phyloP scores from a whole-genome alignment of 768 basidiomycete genomes.

The Calocybe indica region DNA sequence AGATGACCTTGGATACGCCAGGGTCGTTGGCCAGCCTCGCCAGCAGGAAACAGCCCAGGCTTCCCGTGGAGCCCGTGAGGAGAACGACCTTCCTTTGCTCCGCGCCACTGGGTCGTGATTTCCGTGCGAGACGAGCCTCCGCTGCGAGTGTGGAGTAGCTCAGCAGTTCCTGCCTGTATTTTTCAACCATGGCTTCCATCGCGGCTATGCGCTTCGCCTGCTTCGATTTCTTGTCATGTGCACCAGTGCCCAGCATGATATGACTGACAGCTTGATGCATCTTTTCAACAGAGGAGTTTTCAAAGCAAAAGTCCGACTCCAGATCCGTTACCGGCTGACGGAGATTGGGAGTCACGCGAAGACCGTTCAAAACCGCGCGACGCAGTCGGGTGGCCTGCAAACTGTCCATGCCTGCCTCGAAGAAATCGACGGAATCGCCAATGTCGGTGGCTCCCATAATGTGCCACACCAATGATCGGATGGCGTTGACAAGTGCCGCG shows the following conservation, averaged over 20 bases:
- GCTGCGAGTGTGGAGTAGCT: constrained; percentile 8
- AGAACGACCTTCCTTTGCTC: constrained; percentile 19
- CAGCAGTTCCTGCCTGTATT: constrained; percentile 13
- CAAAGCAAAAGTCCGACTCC: constrained; percentile 22
- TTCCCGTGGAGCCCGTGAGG: constrained; percentile 33
- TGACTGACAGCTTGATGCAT: constrained; percentile 13
- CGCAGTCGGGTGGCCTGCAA: constrained; percentile 29
- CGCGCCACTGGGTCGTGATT: constrained; percentile 1
- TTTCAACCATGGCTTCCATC: constrained; percentile 23
- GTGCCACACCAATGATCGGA: constrained; percentile 16
- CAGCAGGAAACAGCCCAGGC: constrained; percentile 27
- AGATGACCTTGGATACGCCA: constrained; percentile 21
- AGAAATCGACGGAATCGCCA: constrained; percentile 25
- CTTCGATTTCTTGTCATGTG: constrained; percentile 1
- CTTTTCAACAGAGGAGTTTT: constrained; percentile 22
- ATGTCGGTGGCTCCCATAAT: constrained; percentile 14
- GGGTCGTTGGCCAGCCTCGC: constrained; percentile 20
- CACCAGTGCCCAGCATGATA: constrained; percentile 13
- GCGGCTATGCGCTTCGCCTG: constrained; percentile 13
- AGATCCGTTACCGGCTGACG: constrained; percentile 13
- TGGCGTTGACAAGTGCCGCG: constrained; percentile 13
- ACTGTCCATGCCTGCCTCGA: constrained; percentile 36
- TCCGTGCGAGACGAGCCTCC: constrained; percentile 7
- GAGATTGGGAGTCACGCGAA: constrained; percentile 16
- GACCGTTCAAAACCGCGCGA: constrained; percentile 18